Percentiles rank a stretch among this genome's conserved stretches.
phyloP scores from a whole-genome alignment of 1,284 basidiomycete species.

The Pisolithus thermaeus region DNA sequence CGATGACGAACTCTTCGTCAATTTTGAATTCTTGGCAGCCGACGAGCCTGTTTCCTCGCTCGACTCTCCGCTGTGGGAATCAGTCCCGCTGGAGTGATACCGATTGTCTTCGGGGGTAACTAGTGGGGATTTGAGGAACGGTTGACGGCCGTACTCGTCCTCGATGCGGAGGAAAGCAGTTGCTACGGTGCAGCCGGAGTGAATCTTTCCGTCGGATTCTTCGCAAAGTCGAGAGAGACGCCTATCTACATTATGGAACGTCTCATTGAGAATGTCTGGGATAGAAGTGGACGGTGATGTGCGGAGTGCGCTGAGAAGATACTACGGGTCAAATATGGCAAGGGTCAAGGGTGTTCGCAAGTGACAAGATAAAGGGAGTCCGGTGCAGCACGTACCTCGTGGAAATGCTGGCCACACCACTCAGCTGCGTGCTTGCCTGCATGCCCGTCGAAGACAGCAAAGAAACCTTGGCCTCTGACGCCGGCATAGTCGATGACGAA shows the following conservation, averaged over 20 bases:
- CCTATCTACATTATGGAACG: slow-evolving; percentile 89
- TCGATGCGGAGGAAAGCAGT: slow-evolving; percentile 97
- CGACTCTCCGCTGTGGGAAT: slow-evolving; percentile 26
- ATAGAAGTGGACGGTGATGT: slow-evolving; percentile 52
- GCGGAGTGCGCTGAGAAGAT: slow-evolving; percentile 49
- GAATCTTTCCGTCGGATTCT: slow-evolving; percentile 82
- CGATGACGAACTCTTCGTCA: slow-evolving; percentile 39
- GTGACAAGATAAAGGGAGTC: background rate
- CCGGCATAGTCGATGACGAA: slow-evolving; percentile 93
- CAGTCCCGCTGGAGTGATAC: slow-evolving; percentile 18
- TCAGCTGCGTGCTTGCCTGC: slow-evolving; percentile 98
- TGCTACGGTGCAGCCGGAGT: slow-evolving; percentile 96
- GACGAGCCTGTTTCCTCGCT: slow-evolving; percentile 30
- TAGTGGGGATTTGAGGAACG: slow-evolving; percentile 40
- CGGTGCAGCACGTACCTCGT: slow-evolving; percentile 58
- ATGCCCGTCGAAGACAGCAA: slow-evolving; percentile 97
- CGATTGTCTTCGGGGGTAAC: slow-evolving; percentile 26
- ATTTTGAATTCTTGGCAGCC: slow-evolving; percentile 31
- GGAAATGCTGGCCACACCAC: slow-evolving; percentile 97
- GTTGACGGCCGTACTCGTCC: slow-evolving; percentile 63
- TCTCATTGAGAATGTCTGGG: slow-evolving; percentile 88
- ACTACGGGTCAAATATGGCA: slow-evolving; percentile 31
- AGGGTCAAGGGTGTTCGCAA: slow-evolving; percentile 3
- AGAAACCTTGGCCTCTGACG: slow-evolving; percentile 93
- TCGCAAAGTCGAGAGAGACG: slow-evolving; percentile 78